Base-by-base conservation (phyloP, 345 rosid species). In the Pistacia vera region DNA sequence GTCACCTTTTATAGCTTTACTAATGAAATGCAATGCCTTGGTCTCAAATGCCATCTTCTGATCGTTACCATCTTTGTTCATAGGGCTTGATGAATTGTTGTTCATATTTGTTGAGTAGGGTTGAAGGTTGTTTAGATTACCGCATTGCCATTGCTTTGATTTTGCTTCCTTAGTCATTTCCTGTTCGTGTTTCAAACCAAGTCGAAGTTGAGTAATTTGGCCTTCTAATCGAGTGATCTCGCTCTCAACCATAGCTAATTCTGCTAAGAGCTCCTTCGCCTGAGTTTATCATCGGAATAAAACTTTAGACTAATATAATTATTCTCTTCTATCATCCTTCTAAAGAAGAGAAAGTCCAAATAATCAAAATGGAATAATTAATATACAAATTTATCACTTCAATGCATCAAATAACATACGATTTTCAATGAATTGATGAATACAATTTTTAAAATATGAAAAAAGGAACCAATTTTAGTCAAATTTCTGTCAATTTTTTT, bases 1-100 rank as follows among this genome's bases (percentile, higher is more conserved):
- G 78, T 91, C 98, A 3, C 91, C 94, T 77, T 91, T 92, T 54
- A 93, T 95, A 55, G 99, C 92, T 84, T 93, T 95, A 73, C 89
- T 93, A 54, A 95, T 93, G 81, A 95, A 95, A 81, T 92, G 98
- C 83, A 95, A 69, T 5, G 98, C 91, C 87, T 91, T 90, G 61
- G 98, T 89, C 62, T 86, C 97, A 76, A 93, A 91, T 36, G 84
- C 78, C 76, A 81, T 52, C 74, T 82, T 87, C 14, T 85, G 91
- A 6, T 82, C 92, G 4, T 83, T 88, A 17, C 44, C 78, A 61
- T 56, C 73, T 74, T 77, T 84, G 88, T 56, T 77, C 75, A 86
- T 30, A 41, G 89, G 89, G 81, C 74, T 85, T 49, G 46, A 41
- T 7, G 46, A 41, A 5, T 73, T 86, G 68, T 66, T 62, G 33